Percentiles rank a stretch among this genome's conserved stretches.
phyloP scores from a whole-genome alignment of 2,329 filamentous ascomycete species.

The Neofusicoccum sp. region DNA sequence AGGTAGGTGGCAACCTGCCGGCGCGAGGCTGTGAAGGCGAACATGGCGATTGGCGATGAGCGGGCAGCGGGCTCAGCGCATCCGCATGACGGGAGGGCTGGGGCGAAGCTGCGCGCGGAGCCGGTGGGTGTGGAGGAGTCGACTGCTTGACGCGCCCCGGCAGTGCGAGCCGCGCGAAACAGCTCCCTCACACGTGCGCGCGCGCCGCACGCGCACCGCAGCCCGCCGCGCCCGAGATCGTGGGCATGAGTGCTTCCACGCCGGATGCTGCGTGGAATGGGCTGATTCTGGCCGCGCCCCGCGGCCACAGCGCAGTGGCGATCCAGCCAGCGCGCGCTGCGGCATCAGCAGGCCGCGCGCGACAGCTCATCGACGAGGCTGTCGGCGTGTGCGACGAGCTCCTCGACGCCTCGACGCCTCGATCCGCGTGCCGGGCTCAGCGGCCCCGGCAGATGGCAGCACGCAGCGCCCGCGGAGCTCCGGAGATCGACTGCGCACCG shows the following conservation, averaged over 20 bases:
- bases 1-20: constrained; percentile 71
- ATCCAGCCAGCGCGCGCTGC: not conserved
- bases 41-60: constrained; percentile 29
- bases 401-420: constrained; percentile 29
- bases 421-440: constrained; percentile 24
- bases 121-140: no score
- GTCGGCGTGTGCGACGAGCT: constrained; percentile 46
- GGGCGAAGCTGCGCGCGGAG: not conserved
- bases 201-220: no score
- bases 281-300: not conserved
- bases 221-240: no score
- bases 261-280: no score
- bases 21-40: constrained; percentile 59
- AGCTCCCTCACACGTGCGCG: no score
- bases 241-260: no score
- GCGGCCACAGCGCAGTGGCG: no score
- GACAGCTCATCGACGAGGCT: constrained; percentile 37
- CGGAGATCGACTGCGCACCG: constrained; percentile 32
- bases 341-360: not conserved
- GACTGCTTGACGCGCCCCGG: no score
- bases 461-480: constrained; percentile 11
- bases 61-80: not conserved
- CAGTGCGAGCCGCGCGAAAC: no score
- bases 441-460: not conserved
- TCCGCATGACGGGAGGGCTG: constrained; percentile 1